Evolutionary conservation across 768 basidiomycete species (phyloP).

Genomic region (Lactarius sp.): DNA sequence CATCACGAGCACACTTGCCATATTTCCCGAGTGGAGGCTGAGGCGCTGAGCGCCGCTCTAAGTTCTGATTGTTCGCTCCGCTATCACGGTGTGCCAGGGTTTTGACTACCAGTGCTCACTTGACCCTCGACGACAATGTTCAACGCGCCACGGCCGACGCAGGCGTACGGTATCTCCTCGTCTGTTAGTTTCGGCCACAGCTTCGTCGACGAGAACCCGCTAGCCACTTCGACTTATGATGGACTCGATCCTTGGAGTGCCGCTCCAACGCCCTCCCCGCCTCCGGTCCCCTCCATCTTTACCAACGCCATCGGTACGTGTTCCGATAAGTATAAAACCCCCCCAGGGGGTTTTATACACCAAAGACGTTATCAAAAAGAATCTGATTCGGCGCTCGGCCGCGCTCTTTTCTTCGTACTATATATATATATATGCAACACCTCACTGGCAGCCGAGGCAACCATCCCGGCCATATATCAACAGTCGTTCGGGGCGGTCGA

Average conservation of each 20-base stretch:
- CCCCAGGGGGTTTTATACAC: too few relatives aligned
- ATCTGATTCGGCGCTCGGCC: too few relatives aligned
- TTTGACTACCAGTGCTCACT: too few relatives aligned
- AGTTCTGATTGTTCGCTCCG: conserved; percentile 1
- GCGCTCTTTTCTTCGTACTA: too few relatives aligned
- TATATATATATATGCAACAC: too few relatives aligned
- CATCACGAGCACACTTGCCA: too few relatives aligned
- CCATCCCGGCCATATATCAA: conserved; percentile 73
- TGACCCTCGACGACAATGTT: conserved; percentile 51
- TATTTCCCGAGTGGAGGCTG: too few relatives aligned
- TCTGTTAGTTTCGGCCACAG: conserved; percentile 60
- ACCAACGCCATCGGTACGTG: conserved; percentile 31
- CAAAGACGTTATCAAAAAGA: too few relatives aligned
- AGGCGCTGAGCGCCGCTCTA: not conserved
- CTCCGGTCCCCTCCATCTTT: conserved; percentile 45
- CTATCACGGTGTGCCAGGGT: not conserved
- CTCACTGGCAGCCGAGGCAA: conserved; percentile 57
- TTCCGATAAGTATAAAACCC: too few relatives aligned
- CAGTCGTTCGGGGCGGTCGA: conserved; percentile 71
- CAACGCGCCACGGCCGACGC: conserved; percentile 74
- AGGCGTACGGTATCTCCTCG: conserved; percentile 56
- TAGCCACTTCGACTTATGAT: conserved; percentile 66
- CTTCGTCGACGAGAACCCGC: conserved; percentile 73
- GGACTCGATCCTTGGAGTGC: conserved; percentile 71
- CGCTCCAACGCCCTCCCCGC: conserved; percentile 60